Base-by-base conservation (phyloP, 345 rosid species). In the Eucalyptus curtisii region DNA sequence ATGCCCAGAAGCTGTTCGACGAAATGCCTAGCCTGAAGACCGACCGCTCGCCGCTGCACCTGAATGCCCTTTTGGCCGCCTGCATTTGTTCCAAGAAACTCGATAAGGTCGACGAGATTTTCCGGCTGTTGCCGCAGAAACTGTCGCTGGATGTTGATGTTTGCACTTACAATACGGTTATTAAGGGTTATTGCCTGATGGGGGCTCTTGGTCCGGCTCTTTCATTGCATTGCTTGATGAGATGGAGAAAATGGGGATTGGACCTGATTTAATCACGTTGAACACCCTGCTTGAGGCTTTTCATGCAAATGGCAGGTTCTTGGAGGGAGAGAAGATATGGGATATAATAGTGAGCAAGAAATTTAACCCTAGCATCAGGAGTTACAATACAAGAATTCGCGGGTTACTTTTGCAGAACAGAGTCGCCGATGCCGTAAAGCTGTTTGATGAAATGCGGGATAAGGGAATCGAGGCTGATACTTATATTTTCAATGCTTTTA, bases 1-100 rank as follows among this genome's bases (percentile, higher is more conserved):
- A 88, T 15, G 93, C 94, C 7, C 91, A 68, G 80, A 90, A 89
- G 55, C 79, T 91, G 92, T 93, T 93, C 90, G 92, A 93, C 87
- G 92, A 93, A 93, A 90, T 93, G 93, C 93, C 91, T 40, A 59
- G 88, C 20, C 16, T 90, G 8, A 90, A 81, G 3, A 90, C 92
- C 82, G 68, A 48, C 7, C 92, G 87, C 50, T 89, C 92, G 5
- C 89, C 87, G 13, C 64, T 53, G 86, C 91, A 92, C n/a, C 90
- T 90, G 55, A 93, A 93, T 68, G 85, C 89, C 40, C 89, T 93
- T 14, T 88, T 93, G 48, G 87, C 89, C 2, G 92, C 92, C 1
- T 90, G 86, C 47, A 24, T 91, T 40, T 86, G 88, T 22, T 52
- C 91, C 12, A 87, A 88, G 22, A 86, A 47, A 87, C 88, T 85